Evolutionary conservation across 768 basidiomycete species (phyloP), one percentile per base, ranked within the genome.

Genomic region (Scleroderma citrinum): DNA sequence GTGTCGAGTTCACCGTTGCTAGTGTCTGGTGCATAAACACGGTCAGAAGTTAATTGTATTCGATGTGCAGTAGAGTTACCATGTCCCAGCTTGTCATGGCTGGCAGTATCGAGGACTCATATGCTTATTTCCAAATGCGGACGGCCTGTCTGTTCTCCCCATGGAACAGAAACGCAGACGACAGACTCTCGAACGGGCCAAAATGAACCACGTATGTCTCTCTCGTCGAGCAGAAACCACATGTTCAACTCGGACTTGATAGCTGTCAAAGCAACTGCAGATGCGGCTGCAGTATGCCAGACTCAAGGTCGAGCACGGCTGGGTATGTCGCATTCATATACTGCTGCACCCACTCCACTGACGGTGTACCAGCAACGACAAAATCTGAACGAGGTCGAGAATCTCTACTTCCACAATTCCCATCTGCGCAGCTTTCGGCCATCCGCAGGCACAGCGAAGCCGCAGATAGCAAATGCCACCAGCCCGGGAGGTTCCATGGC

Each of bases 241-340:
- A 35, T 16, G 26, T 35, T 47, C 32, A 32, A 47, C 34, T 29
- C 26, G 24, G 19, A 36, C 34, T 41, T 41, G 35, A 12, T 56
- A 88, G 87, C 73, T 87, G 23, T 81, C 82, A 3, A 74, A 82
- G 53, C 85, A 88, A 53, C 71, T 89, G 20, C 83, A 83, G 58
- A 73, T 85, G 66, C 77, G 87, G 21, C 70, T 89, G 16, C 86
- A 85, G 58, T 89, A 88, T 57, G 87, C 87, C 13, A 74, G 77
- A 60, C 70, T 89, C 50, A 89, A 89, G 60, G 86, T 89, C 43
- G 85, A 89, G 54, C 76, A 87, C 61, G 86, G 87, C 38, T 89
- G 87, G 87, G 86, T 87, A 62, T 36, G 81, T 70, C 21, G 5
- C 8, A 12, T 19, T n/a, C 34, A 5, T 3, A 7, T 23, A 32